phyloP scores from a whole-genome alignment of 805 yeast species.

The Blastobotrys muscicola region DNA sequence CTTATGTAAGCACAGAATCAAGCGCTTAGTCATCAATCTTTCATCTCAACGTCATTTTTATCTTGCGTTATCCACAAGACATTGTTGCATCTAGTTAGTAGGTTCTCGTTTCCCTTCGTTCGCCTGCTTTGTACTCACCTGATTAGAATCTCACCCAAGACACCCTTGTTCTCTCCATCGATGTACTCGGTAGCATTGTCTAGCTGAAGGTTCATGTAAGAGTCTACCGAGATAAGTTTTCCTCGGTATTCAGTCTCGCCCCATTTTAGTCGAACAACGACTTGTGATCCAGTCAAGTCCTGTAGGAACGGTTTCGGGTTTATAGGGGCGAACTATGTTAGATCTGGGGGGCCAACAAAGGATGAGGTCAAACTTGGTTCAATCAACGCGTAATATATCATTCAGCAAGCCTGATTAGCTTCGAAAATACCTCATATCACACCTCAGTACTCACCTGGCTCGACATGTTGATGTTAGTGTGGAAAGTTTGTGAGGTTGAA shows the following conservation, averaged over 20 bases:
- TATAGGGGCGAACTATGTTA: conserved; percentile 42
- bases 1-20: neutral
- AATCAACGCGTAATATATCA: no score
- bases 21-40: conserved; percentile 1
- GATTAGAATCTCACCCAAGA: conserved; percentile 70
- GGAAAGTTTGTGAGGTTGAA: no score
- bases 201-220: conserved; percentile 83
- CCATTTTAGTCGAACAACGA: conserved; percentile 80
- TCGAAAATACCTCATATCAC: no score
- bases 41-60: conserved; percentile 10
- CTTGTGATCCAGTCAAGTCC: conserved; percentile 59
- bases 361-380: no score
- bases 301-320: conserved; percentile 89
- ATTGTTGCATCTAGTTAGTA: conserved; percentile 61
- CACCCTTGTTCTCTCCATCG: conserved; percentile 39
- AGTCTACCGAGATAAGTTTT: conserved; percentile 66
- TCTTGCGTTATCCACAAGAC: conserved; percentile 62
- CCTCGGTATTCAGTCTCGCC: conserved; percentile 85
- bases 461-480: no score
- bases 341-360: neutral
- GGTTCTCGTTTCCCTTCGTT: conserved; percentile 1
- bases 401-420: no score
- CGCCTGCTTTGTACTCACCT: conserved; percentile 19
- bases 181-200: conserved; percentile 49
- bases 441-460: no score